A percentile compares a stretch with the other conserved stretches of the same genome.
These are phyloP conservation scores for Chamaenerion angustifolium DNA, from an alignment of 345 rosid species.

Conservation along the genomic window DNA sequence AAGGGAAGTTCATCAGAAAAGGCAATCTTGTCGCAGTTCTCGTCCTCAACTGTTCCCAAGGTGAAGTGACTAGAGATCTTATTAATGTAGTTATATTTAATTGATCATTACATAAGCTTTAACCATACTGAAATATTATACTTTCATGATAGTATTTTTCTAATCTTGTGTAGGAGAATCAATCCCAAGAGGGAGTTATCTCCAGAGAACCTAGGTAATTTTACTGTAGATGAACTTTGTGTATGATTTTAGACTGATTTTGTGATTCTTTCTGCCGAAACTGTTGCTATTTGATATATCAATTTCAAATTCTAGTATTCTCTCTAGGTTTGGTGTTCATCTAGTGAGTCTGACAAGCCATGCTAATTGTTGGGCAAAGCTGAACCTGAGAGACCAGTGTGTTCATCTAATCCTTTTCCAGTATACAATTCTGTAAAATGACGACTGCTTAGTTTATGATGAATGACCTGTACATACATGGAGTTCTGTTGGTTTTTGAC, in stretches of 20 bases:
- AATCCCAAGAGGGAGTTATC: slow-evolving; percentile 1
- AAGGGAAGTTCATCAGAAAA: slow-evolving; percentile 9
- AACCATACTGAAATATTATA: neutral
- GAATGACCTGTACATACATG: too few species aligned
- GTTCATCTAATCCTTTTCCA: too few species aligned
- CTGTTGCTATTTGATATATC: too few species aligned
- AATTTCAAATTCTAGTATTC: too few species aligned
- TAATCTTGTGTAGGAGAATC: slow-evolving; percentile 5
- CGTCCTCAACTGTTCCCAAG: slow-evolving; percentile 62
- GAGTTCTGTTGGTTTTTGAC: too few species aligned
- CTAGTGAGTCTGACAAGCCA: too few species aligned
- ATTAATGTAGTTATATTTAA: neutral
- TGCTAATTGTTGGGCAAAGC: too few species aligned
- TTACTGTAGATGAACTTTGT: neutral
- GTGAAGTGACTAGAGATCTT: slow-evolving; percentile 14
- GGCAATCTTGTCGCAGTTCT: slow-evolving; percentile 60
- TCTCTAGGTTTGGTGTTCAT: too few species aligned
- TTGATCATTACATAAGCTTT: neutral
- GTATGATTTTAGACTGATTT: neutral
- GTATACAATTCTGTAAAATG: too few species aligned
- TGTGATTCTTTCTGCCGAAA: too few species aligned
- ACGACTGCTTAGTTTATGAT: too few species aligned
- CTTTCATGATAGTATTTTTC: neutral
- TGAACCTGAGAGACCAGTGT: too few species aligned
- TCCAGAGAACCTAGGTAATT: neutral